Base-by-base conservation (phyloP, 164 flowering plant genomes). In the Chimonanthus salicifolius region DNA sequence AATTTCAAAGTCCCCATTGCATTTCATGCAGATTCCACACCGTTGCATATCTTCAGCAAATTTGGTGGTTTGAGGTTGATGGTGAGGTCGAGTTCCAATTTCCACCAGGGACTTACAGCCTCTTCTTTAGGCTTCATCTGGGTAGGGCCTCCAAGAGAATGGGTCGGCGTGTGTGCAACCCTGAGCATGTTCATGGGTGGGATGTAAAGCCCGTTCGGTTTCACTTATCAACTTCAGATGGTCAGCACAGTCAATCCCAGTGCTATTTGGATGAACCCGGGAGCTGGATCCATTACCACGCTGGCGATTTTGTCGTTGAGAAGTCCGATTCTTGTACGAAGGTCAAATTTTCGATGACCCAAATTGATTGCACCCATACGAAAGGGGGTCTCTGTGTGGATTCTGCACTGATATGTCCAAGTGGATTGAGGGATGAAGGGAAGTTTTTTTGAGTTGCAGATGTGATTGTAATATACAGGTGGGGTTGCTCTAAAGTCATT, bases 381-480 rank as follows among this genome's bases (percentile, higher is more conserved):
- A 94, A 94, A 81, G 98, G 97, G 20, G 98, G 97, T 9, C 84
- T 94, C 1, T 89, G 92, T 74, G 81, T 94, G n/a, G 98, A 94
- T 73, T 85, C 91, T 21, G 92, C 87, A 58, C 77, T 87, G 45
- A 86, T 94, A 66, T 82, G 71, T 54, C 95, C 95, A 3, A 75
- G 74, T 71, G 76, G 67, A 62, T 58, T 71, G 76, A 78, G 88
- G 69, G 71, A 83, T 65, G 71, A 73, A 71, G 51, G 70, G 65
- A 64, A 66, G 69, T 8, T 70, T 15, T 67, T 74, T 48, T 75
- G 72, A 69, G 60, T 15, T 18, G 21, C 47, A 58, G 51, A 20
- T 21, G 49, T 47, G n/a, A 20, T 49, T 65, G 46, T 64, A 21
- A 10, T 4, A 54, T n/a, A 49, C 18, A 18, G 10, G 7, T 13